Conservation (phyloP, 257 asterid genomes). For the Plantago ovata region DNA sequence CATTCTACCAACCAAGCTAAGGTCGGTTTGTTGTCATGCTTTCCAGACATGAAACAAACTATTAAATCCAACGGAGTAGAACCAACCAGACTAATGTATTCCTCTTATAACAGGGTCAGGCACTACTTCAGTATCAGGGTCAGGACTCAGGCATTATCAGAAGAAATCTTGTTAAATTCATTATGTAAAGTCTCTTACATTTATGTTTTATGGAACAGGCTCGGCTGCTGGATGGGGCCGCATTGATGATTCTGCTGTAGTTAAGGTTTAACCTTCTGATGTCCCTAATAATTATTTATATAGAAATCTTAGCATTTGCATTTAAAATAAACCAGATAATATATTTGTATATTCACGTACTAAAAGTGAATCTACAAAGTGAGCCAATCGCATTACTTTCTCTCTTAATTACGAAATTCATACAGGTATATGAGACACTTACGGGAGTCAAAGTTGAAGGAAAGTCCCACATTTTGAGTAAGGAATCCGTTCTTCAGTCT, state of each 20-base stretch:
- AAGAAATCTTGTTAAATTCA: conserved; percentile 11
- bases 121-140: too few species aligned
- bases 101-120: too few species aligned
- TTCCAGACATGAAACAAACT: too few species aligned
- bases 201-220: conserved; percentile 49
- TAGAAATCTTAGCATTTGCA: neutral
- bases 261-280: conserved; percentile 58
- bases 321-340: conserved; percentile 7
- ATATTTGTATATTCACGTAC: conserved; percentile 9
- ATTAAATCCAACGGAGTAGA: too few species aligned
- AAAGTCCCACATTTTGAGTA: conserved; percentile 58
- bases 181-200: neutral
- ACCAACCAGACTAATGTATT: too few species aligned
- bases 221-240: conserved; percentile 99
- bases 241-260: conserved; percentile 90
- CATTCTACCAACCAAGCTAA: too few species aligned
- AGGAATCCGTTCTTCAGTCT: conserved; percentile 57
- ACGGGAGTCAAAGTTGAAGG: conserved; percentile 94
- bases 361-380: conserved; percentile 3
- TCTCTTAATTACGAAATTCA: conserved; percentile 22
- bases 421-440: conserved; percentile 89
- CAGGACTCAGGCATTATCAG: too few species aligned
- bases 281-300: conserved; percentile 5
- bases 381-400: conserved; percentile 13
- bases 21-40: too few species aligned